phyloP scores from a whole-genome alignment of 192 early-diverging fungal genomes.

The Funneliformis geosporum region DNA sequence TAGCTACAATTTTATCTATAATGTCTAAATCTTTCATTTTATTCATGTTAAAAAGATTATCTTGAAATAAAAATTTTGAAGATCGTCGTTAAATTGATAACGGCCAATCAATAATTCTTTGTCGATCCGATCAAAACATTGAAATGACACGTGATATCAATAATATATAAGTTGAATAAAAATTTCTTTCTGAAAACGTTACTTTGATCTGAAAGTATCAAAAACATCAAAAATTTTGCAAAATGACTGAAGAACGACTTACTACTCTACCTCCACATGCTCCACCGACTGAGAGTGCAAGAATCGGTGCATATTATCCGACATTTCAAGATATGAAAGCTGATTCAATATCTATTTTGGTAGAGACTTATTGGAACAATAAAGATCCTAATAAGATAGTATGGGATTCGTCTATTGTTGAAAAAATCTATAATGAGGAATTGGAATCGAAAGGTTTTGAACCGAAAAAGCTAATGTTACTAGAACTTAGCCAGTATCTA shows the following conservation, averaged over 20 bases:
- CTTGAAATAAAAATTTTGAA: no score
- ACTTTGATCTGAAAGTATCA: background rate
- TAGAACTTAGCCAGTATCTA: slow-evolving; percentile 78
- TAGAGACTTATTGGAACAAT: slow-evolving; percentile 45
- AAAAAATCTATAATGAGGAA: slow-evolving; percentile 63
- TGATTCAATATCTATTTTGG: slow-evolving; percentile 50
- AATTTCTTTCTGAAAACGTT: background rate
- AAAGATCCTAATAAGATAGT: slow-evolving; percentile 28
- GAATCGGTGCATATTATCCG: slow-evolving; percentile 40
- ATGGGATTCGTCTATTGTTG: slow-evolving; percentile 57
- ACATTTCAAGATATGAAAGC: slow-evolving; percentile 56
- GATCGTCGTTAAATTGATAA: background rate
- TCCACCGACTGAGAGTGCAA: slow-evolving; percentile 39
- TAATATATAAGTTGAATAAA: background rate
- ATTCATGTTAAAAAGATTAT: background rate
- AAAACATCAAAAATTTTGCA: background rate
- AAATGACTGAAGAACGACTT: slow-evolving; percentile 33
- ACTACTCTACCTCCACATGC: slow-evolving; percentile 50
- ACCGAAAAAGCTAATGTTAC: slow-evolving; percentile 62
- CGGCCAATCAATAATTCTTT: no score
- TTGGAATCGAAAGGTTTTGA: slow-evolving; percentile 53
- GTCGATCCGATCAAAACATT: background rate
- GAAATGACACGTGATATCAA: background rate
- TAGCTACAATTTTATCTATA: background rate
- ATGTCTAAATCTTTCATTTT: background rate